A percentile compares a stretch with the other conserved stretches of the same genome.
Evolutionary conservation across 192 early-diverging fungal genomes (phyloP).

Genomic region (Phlyctochytrium arcticum): DNA sequence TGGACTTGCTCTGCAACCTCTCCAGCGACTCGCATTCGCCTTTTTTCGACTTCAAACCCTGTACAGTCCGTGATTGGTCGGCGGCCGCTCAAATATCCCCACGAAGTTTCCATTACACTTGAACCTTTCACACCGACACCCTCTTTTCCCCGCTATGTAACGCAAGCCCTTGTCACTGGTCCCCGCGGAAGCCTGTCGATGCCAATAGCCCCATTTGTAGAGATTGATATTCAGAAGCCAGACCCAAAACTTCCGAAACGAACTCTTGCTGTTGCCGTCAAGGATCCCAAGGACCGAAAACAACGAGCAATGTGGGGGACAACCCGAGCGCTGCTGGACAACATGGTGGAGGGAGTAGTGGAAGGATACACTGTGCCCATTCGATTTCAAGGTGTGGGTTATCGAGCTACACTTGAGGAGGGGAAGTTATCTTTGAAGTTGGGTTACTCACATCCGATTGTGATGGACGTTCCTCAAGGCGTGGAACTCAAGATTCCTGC

Average conservation of each 20-base stretch:
- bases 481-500: slow-evolving; percentile 69
- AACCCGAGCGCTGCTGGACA: slow-evolving; percentile 79
- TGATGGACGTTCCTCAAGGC: slow-evolving; percentile 73
- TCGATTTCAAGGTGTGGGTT: slow-evolving; percentile 89
- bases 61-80: slow-evolving; percentile 78
- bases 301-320: slow-evolving; percentile 98
- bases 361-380: slow-evolving; percentile 84
- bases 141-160: slow-evolving; percentile 54
- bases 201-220: slow-evolving; percentile 81
- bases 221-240: slow-evolving; percentile 32
- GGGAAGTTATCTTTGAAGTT: slow-evolving; percentile 71
- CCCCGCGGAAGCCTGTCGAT: slow-evolving; percentile 74
- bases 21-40: too few species aligned
- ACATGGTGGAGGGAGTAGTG: slow-evolving; percentile 82
- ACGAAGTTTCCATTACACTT: slow-evolving; percentile 65
- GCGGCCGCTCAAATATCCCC: slow-evolving; percentile 65
- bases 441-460: slow-evolving; percentile 82
- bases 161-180: slow-evolving; percentile 66
- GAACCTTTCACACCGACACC: slow-evolving; percentile 53
- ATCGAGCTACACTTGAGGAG: slow-evolving; percentile 79
- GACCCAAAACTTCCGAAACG: slow-evolving; percentile 11
- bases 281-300: slow-evolving; percentile 58
- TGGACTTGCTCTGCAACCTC: too few species aligned
- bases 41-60: too few species aligned
- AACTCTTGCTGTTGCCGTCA: slow-evolving; percentile 42